phyloP scores from a whole-genome alignment of 2,329 filamentous ascomycete species.

The Achaetomium macrosporum region DNA sequence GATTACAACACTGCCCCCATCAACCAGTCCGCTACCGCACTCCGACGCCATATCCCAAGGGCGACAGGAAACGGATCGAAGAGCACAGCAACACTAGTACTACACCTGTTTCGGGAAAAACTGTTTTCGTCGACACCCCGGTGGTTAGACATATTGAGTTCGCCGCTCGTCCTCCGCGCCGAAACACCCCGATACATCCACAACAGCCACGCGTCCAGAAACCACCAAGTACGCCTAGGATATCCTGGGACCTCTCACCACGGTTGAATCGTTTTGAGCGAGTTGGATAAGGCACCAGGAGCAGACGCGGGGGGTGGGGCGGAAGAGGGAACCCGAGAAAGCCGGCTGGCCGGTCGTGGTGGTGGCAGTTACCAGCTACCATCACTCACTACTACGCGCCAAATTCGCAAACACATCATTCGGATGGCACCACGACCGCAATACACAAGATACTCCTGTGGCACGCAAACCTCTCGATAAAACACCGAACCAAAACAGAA shows the following conservation, averaged over 20 bases:
- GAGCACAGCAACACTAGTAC: background rate
- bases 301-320: too few species aligned
- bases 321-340: too few species aligned
- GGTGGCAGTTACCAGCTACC: too few species aligned
- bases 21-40: slow-evolving; percentile 18
- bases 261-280: slow-evolving; percentile 18
- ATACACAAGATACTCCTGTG: too few species aligned
- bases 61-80: slow-evolving; percentile 11
- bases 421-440: too few species aligned
- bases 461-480: too few species aligned
- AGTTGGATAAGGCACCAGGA: background rate
- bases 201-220: background rate
- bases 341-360: too few species aligned
- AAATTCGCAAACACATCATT: too few species aligned
- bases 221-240: background rate
- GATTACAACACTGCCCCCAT: slow-evolving; percentile 1
- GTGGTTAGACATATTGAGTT: slow-evolving; percentile 6
- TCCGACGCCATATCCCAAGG: slow-evolving; percentile 18
- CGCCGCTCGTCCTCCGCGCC: background rate
- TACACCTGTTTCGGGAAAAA: slow-evolving; percentile 1
- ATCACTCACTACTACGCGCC: too few species aligned
- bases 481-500: too few species aligned
- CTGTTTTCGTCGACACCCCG: slow-evolving; percentile 6
- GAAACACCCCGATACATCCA: background rate
- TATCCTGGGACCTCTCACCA: slow-evolving; percentile 12